These are phyloP conservation scores for Copromyces sp. DNA, from an alignment of 495 filamentous ascomycete species.

Conservation along the genomic window DNA sequence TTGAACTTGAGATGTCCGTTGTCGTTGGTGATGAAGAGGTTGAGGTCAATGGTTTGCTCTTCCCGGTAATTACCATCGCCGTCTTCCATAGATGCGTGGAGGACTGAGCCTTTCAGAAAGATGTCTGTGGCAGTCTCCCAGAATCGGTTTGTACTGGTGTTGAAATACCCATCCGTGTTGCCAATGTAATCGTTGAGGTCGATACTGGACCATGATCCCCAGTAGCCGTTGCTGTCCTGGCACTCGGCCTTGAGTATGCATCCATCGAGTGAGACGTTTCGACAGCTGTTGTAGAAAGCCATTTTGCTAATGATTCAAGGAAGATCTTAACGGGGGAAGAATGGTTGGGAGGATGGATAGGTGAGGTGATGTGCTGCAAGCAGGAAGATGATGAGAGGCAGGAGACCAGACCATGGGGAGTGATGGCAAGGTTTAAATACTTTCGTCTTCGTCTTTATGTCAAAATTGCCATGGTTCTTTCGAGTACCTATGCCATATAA, in stretches of 20 bases:
- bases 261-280: neutral
- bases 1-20: neutral
- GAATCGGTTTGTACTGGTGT: neutral
- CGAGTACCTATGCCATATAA: neutral
- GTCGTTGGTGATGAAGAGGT: neutral
- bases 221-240: neutral
- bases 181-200: neutral
- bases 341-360: neutral
- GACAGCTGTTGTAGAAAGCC: neutral
- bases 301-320: neutral
- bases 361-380: neutral
- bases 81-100: neutral
- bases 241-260: neutral
- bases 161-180: neutral
- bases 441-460: neutral
- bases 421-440: neutral
- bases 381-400: neutral
- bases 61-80: neutral
- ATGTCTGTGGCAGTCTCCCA: neutral
- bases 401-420: neutral
- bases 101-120: neutral
- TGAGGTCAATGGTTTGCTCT: neutral
- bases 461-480: too few species aligned
- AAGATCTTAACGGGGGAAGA: neutral
- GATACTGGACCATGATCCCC: neutral